phyloP scores from a whole-genome alignment of 257 asterid genomes.

The Nyctanthes arbortristis region DNA sequence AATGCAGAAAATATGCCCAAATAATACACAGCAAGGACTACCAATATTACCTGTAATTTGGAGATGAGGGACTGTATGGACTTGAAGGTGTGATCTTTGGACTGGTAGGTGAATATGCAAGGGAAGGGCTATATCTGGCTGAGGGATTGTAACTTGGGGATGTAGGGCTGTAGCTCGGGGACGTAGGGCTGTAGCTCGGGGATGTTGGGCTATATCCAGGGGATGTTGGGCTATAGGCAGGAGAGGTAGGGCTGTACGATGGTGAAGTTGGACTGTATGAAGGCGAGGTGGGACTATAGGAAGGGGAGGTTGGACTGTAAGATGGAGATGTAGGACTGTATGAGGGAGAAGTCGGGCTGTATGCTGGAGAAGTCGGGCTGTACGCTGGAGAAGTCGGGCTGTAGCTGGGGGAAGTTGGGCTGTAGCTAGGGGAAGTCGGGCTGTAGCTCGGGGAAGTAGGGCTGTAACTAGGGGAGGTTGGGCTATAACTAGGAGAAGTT shows the following conservation, averaged over 20 bases:
- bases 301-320: conserved; percentile 85
- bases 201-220: conserved; percentile 90
- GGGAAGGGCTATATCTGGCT: conserved; percentile 89
- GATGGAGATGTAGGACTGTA: conserved; percentile 88
- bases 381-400: conserved; percentile 90
- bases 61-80: conserved; percentile 96
- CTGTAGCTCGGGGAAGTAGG: conserved; percentile 84
- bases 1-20: neutral
- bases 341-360: conserved; percentile 78
- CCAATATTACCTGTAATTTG: conserved; percentile 78
- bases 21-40: conserved; percentile 6
- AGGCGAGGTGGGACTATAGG: conserved; percentile 86
- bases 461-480: conserved; percentile 84
- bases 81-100: conserved; percentile 87
- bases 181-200: conserved; percentile 89
- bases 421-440: conserved; percentile 77
- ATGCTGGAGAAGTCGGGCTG: conserved; percentile 84
- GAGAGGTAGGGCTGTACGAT: conserved; percentile 73
- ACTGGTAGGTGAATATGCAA: conserved; percentile 93
- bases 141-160: conserved; percentile 86
- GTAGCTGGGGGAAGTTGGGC: conserved; percentile 82
- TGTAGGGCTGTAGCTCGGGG: conserved; percentile 87
- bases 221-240: conserved; percentile 77
- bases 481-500: conserved; percentile 87
- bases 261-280: conserved; percentile 93